phyloP scores from a whole-genome alignment of 2,329 filamentous ascomycete species.

The Stagonosporopsis tanaceti region DNA sequence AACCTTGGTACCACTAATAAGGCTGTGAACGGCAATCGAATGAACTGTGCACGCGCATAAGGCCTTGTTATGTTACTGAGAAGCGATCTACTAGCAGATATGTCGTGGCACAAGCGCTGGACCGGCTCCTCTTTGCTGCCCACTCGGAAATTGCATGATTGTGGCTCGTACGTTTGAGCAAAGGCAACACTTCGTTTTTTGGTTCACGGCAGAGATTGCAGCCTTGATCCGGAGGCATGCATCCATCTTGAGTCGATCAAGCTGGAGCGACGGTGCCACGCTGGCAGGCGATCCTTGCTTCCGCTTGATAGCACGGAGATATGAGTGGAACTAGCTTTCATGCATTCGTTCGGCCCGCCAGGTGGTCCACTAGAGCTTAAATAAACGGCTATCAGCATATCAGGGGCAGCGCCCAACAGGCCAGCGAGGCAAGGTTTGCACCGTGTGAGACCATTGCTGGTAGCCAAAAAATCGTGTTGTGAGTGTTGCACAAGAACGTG shows the following conservation, averaged over 20 bases:
- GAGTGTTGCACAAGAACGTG: slow-evolving; percentile 15
- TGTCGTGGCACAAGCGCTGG: neutral
- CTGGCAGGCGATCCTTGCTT: slow-evolving; percentile 22
- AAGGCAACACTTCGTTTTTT: neutral
- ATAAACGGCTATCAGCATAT: slow-evolving; percentile 21
- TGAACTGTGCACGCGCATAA: neutral
- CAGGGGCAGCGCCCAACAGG: slow-evolving; percentile 13
- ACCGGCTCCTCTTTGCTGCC: neutral
- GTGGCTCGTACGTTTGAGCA: neutral
- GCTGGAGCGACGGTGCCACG: slow-evolving; percentile 15
- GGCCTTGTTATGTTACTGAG: neutral
- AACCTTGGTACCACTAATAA: neutral
- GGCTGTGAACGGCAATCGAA: neutral
- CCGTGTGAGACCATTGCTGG: slow-evolving; percentile 1
- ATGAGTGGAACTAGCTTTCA: slow-evolving; percentile 16
- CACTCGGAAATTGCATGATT: slow-evolving; percentile 17
- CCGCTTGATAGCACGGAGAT: slow-evolving; percentile 13
- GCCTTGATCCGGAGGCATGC: neutral
- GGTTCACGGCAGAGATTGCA: neutral
- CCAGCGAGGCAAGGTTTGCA: neutral
- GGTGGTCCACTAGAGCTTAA: slow-evolving; percentile 13
- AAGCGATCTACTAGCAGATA: neutral
- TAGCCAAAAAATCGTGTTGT: slow-evolving; percentile 6
- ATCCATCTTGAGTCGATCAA: slow-evolving; percentile 5
- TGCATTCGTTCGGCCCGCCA: slow-evolving; percentile 15